Base-by-base conservation (phyloP, 495 filamentous ascomycete genomes). In the Podospora fimiseda region DNA sequence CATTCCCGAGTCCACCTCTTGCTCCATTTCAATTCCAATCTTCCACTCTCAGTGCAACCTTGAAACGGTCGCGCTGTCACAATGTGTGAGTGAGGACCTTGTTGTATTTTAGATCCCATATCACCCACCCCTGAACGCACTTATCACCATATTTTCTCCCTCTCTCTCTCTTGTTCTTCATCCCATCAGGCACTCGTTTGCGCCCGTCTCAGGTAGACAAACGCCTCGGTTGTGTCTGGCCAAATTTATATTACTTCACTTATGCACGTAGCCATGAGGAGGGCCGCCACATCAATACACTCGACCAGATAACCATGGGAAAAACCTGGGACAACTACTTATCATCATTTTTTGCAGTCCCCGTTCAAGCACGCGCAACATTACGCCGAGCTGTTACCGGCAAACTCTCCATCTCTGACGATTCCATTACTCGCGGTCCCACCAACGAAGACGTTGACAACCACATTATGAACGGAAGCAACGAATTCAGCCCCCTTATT, bases 271-370 rank as follows among this genome's bases (percentile, higher is more conserved):
- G 44, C 41, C 20, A 57, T 57, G 55, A 50, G 40, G 39, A 33
- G 6, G 33, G 44, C 20, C 45, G 44, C 27, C 14, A 27, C 42
- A n/a, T n/a, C n/a, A n/a, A n/a, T n/a, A n/a, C n/a, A n/a, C n/a
- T n/a, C n/a, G 21, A 41, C 30, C 2, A 18, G 16, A 15, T 36
- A 27, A 23, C 43, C 50, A 57, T 57, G 55, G 36, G 43, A 27
- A 49, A 47, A 27, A 27, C 27, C 38, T 19, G 22, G 40, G 19
- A 7, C 55, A 41, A 46, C 15, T 18, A 19, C 21, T 42, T 57
- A 57, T 53, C 55, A 57, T 53, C 55, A 42, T n/a, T 8, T 13
- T 20, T 23, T 20, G 41, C 52, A 62, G 60, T 59, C 38, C 52
- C 53, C 18, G 33, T 59, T 50, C 53, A 56, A 23, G 43, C 45